phyloP scores from a whole-genome alignment of 2,329 filamentous ascomycete genomes.

The Phialophora expanda region DNA sequence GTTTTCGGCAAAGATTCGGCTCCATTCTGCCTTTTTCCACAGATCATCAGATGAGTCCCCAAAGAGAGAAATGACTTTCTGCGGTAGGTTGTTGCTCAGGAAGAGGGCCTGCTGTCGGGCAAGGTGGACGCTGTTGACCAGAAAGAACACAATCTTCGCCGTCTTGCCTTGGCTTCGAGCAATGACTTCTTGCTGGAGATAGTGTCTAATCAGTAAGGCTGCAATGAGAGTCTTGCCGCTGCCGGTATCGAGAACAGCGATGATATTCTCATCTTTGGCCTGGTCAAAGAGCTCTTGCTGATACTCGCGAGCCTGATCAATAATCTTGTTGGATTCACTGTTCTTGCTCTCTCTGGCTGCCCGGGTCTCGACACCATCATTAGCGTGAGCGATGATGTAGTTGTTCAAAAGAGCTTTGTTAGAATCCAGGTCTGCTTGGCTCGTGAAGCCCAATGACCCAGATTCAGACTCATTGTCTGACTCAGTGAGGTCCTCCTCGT shows the following conservation, averaged over 20 bases:
- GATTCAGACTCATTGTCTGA: constrained; percentile 23
- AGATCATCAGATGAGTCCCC: constrained; percentile 70
- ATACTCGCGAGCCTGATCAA: constrained; percentile 82
- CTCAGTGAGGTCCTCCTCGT: constrained; percentile 21
- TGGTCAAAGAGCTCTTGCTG: constrained; percentile 89
- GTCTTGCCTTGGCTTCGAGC: constrained; percentile 65
- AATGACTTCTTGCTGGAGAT: constrained; percentile 77
- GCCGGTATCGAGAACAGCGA: constrained; percentile 74
- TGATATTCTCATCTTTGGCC: constrained; percentile 82
- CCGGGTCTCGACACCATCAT: constrained; percentile 9
- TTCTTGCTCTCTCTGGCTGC: constrained; percentile 46
- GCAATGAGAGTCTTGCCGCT: constrained; percentile 97
- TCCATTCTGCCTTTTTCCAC: constrained; percentile 65
- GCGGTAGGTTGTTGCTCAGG: constrained; percentile 77
- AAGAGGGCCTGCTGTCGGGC: constrained; percentile 89
- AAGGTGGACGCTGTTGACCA: constrained; percentile 74
- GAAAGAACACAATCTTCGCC: constrained; percentile 78
- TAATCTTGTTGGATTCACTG: constrained; percentile 65
- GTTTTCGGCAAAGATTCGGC: constrained; percentile 63
- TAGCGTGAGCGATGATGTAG: constrained; percentile 22
- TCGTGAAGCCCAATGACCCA: background rate
- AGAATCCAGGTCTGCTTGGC: constrained; percentile 15
- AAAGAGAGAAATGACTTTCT: constrained; percentile 74
- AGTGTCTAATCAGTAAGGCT: constrained; percentile 77
- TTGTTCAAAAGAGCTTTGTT: constrained; percentile 31